phyloP scores from a whole-genome alignment of 2,329 filamentous ascomycete genomes.

The Colletotrichum phormii region DNA sequence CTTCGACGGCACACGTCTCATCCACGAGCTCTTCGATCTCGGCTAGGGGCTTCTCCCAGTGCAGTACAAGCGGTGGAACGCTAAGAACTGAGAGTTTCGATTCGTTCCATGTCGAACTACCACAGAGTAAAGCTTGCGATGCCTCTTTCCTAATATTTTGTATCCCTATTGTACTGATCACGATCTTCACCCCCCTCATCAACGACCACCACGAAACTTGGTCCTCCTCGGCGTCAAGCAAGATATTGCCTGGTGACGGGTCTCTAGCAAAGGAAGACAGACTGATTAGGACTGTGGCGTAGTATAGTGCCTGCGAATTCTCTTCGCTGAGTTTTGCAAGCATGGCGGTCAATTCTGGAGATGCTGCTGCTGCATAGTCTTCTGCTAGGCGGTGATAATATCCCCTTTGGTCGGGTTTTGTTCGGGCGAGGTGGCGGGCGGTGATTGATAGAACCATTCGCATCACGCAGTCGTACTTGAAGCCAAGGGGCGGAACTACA shows the following conservation, averaged over 20 bases:
- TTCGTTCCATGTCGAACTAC: conserved; percentile 4
- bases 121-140: conserved; percentile 25
- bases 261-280: conserved; percentile 34
- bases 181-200: conserved; percentile 34
- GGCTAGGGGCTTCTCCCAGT: conserved; percentile 25
- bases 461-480: conserved; percentile 39
- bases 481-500: conserved; percentile 39
- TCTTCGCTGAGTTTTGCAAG: conserved; percentile 33
- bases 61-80: background rate
- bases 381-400: conserved; percentile 36
- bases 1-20: background rate
- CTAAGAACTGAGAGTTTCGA: background rate
- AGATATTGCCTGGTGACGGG: conserved; percentile 29
- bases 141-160: background rate
- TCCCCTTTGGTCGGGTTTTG: background rate
- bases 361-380: conserved; percentile 31
- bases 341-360: conserved; percentile 35
- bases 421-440: conserved; percentile 38
- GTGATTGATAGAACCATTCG: conserved; percentile 40
- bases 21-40: background rate
- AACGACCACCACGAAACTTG: conserved; percentile 37
- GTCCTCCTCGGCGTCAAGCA: conserved; percentile 34
- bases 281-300: conserved; percentile 39
- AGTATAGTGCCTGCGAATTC: conserved; percentile 38
- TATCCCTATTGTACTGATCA: conserved; percentile 25